Evolutionary conservation across 768 basidiomycete genomes (phyloP), one percentile per base, ranked within the genome.

Genomic region (Lentinula raphanica): DNA sequence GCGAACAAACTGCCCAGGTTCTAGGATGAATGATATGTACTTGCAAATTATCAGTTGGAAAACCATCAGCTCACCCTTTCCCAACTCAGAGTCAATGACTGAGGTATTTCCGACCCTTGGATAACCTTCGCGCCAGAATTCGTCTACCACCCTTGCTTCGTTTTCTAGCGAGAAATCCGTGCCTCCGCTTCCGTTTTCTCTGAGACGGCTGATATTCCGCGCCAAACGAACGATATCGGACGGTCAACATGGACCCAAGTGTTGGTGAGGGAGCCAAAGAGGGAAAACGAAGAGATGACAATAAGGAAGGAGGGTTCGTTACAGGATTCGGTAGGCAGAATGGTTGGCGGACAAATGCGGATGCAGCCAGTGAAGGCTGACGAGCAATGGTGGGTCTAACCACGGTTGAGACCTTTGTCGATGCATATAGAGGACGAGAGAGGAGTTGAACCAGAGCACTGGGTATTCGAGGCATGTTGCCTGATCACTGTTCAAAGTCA

Each of bases 161-260:
- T 70, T 88, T 85, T 59, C 94, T 75, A 0, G 87, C 82, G 32
- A 98, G 79, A 71, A 96, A 98, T 5, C 95, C 95, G 68, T 92
- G 90, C 69, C 88, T 93, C 64, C 93, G 81, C 77, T 98, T 98
- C 63, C 95, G 77, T 67, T 90, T 91, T 40, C 94, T 82, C 71
- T 96, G 94, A 0, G 90, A 93, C n/a, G 95, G 95, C 69, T 98
- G 95, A 66, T 98, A 98, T 72, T 95, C 92, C n/a, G 84, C 82
- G 44, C 95, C 95, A 44, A 84, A 82, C 28, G 87, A 80, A 29
- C 76, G 77, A 67, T 80, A 85, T 6, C 94, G 86, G 39, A 80
- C 72, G 63, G 87, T 84, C 31, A 23, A 35, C n/a, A 12, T 9
- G 7, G 49, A 35, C 7, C 13, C 23, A 19, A 21, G 12, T 2